phyloP scores from a whole-genome alignment of 805 yeast genomes.

The Yamadazyma kitorensis region DNA sequence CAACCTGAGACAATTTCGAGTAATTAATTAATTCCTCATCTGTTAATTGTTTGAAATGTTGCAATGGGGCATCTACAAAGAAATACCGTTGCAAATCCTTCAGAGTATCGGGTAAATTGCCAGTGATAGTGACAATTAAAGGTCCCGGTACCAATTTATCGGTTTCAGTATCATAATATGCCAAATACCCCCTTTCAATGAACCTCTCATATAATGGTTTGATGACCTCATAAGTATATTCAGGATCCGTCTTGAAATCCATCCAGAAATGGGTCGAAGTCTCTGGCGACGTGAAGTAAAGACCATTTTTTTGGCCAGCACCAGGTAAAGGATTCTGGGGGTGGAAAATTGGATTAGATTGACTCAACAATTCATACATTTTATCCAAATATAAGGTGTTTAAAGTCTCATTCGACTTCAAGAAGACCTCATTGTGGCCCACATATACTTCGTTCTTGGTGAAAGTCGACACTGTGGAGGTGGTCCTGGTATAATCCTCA shows the following conservation, averaged over 20 bases:
- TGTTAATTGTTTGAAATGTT: conserved; percentile 20
- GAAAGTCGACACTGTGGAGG: conserved; percentile 23
- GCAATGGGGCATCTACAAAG: conserved; percentile 56
- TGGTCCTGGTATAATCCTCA: conserved; percentile 25
- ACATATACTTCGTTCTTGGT: conserved; percentile 45
- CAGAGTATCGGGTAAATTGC: conserved; percentile 50
- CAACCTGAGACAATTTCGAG: conserved; percentile 32
- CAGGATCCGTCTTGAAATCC: conserved; percentile 60
- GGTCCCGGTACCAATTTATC: conserved; percentile 47
- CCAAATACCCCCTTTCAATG: conserved; percentile 46
- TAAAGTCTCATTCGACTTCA: conserved; percentile 47
- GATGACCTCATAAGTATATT: conserved; percentile 45
- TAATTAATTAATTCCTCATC: conserved; percentile 21
- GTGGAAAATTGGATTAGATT: conserved; percentile 39
- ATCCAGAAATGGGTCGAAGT: conserved; percentile 59
- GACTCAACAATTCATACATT: conserved; percentile 44
- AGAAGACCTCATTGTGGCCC: conserved; percentile 55
- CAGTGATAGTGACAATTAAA: conserved; percentile 62
- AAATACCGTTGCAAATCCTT: conserved; percentile 27
- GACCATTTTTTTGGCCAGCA: conserved; percentile 22
- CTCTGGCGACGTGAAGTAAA: conserved; percentile 43
- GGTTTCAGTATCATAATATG: conserved; percentile 41
- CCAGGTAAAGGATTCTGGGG: too few relatives aligned
- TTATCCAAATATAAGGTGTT: conserved; percentile 52
- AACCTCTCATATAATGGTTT: conserved; percentile 46